A percentile compares a stretch with the other conserved stretches of the same genome.
Evolutionary conservation across 495 filamentous ascomycete species (phyloP).

Genomic region (Aspergillus incahuasiensis): DNA sequence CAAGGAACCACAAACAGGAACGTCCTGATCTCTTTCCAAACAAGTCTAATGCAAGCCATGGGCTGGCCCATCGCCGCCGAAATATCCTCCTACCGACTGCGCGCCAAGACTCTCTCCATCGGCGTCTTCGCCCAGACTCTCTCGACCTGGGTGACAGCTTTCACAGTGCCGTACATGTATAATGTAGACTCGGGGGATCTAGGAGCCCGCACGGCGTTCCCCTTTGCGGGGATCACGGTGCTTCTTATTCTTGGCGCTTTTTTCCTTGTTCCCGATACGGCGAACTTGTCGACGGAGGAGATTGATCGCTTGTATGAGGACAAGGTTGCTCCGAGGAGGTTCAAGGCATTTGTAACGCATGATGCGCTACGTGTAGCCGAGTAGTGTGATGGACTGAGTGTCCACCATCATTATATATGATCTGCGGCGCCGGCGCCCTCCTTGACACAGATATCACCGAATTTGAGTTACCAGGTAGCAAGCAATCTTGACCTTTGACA

Average conservation of each 20-base stretch:
- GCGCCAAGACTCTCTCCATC: constrained; percentile 1
- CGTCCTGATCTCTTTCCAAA: constrained; percentile 3
- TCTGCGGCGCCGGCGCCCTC: too few relatives aligned
- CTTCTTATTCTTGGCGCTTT: not conserved
- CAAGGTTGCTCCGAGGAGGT: constrained; percentile 1
- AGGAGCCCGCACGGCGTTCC: not conserved
- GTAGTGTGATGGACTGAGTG: not conserved
- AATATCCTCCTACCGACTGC: constrained; percentile 1
- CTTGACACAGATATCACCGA: too few relatives aligned
- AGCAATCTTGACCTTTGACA: too few relatives aligned
- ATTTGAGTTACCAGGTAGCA: too few relatives aligned
- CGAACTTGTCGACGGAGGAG: constrained; percentile 3
- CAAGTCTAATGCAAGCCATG: constrained; percentile 1
- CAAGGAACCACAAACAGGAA: not conserved
- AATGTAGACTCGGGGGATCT: constrained; percentile 5
- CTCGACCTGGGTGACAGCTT: not conserved
- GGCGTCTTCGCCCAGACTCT: constrained; percentile 4
- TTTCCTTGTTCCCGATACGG: not conserved
- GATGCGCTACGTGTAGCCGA: not conserved
- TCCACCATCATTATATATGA: too few relatives aligned
- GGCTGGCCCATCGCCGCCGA: constrained; percentile 9
- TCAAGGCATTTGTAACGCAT: not conserved
- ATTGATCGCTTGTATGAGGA: constrained; percentile 5
- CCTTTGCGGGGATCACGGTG: constrained; percentile 3
- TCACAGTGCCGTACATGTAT: constrained; percentile 6